Conservation (phyloP, 805 yeast genomes). For the Yamadazyma laniorum region DNA sequence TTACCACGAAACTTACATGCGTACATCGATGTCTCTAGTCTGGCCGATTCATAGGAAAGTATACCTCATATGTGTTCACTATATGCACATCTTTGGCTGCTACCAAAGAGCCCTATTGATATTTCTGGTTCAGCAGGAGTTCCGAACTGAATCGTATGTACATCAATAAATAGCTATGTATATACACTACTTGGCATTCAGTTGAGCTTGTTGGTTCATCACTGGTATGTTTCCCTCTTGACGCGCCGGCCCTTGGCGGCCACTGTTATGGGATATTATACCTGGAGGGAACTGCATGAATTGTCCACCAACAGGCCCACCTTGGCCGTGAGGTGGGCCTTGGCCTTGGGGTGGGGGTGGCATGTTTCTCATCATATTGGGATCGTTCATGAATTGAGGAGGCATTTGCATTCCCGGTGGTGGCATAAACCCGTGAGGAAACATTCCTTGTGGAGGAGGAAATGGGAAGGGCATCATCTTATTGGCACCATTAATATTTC, state of each 20-base stretch:
- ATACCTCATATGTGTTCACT: no score
- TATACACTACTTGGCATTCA: no score
- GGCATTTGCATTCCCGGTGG: slow-evolving; percentile 23
- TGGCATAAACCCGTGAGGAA: slow-evolving; percentile 15
- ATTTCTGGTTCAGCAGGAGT: no score
- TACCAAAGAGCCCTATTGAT: no score
- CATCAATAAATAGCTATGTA: no score
- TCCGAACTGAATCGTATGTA: no score
- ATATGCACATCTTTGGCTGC: no score
- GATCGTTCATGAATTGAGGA: slow-evolving; percentile 14
- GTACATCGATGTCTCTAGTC: no score
- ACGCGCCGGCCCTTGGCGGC: background rate
- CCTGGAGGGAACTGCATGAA: slow-evolving; percentile 4
- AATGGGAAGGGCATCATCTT: slow-evolving; percentile 7
- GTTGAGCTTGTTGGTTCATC: no score
- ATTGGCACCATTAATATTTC: slow-evolving; percentile 1
- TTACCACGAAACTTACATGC: no score
- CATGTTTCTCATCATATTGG: slow-evolving; percentile 6
- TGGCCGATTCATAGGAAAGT: no score
- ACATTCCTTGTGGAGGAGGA: slow-evolving; percentile 13
- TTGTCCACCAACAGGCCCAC: background rate
- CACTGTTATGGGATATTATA: background rate
- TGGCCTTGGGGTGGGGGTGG: slow-evolving; percentile 8
- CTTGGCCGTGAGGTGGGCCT: slow-evolving; percentile 3
- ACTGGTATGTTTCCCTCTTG: no score